Conservation (phyloP, 352 stramenopile species). For the Halophytophthora polymorphica region DNA sequence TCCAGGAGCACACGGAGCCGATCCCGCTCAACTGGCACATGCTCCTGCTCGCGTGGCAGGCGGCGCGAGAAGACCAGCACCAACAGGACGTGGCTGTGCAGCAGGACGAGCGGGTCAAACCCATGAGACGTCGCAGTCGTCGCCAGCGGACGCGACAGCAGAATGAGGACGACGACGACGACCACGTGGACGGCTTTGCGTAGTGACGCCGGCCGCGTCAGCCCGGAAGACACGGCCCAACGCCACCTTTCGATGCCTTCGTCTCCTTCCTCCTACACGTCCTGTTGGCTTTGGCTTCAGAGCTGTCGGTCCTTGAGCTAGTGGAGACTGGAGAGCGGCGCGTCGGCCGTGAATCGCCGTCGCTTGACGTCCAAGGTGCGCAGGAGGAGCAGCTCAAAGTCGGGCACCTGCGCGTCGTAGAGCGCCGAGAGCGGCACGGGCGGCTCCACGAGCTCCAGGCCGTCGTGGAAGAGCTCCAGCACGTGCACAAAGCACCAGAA, state of each 20-base stretch:
- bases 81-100: slow-evolving; percentile 64
- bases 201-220: slow-evolving; percentile 1
- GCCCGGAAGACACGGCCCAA: no score
- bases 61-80: slow-evolving; percentile 59
- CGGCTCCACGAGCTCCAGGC: slow-evolving; percentile 43
- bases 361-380: slow-evolving; percentile 54
- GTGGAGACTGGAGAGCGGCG: slow-evolving; percentile 17
- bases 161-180: slow-evolving; percentile 33
- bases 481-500: slow-evolving; percentile 76
- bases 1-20: slow-evolving; percentile 18
- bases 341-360: slow-evolving; percentile 23
- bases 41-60: slow-evolving; percentile 50
- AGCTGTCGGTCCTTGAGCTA: slow-evolving; percentile 12
- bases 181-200: slow-evolving; percentile 31
- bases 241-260: slow-evolving; percentile 9
- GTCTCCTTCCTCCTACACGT: slow-evolving; percentile 19
- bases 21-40: slow-evolving; percentile 57
- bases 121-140: slow-evolving; percentile 21
- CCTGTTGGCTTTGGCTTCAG: slow-evolving; percentile 3
- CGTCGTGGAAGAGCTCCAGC: slow-evolving; percentile 55
- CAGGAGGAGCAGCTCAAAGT: slow-evolving; percentile 66
- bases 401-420: slow-evolving; percentile 33
- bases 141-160: slow-evolving; percentile 17
- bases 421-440: slow-evolving; percentile 31
- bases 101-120: slow-evolving; percentile 16